Conservation (phyloP, 78 protist species). For the Polysphondylium violaceum region DNA sequence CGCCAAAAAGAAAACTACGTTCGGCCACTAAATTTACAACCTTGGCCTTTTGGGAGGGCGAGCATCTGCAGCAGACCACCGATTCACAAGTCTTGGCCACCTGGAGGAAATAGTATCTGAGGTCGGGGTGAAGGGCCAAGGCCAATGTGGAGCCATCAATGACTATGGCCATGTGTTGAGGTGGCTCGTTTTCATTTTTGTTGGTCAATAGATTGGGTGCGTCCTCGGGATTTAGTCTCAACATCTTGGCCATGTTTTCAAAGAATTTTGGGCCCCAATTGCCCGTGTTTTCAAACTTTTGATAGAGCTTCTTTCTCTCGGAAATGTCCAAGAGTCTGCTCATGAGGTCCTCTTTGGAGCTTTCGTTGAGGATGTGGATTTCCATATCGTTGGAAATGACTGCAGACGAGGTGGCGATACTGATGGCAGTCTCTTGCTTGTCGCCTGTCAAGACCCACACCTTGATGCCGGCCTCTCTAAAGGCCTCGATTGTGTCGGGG, state of each 20-base stretch:
- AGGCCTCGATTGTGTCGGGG: conserved; percentile 78
- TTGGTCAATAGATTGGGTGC: conserved; percentile 40
- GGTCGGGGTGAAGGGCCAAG: conserved; percentile 55
- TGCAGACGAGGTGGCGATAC: conserved; percentile 88
- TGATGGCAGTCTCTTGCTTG: conserved; percentile 98
- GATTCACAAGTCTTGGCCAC: conserved; percentile 63
- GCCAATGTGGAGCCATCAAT: conserved; percentile 77
- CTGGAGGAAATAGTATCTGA: conserved; percentile 69
- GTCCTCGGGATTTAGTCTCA: conserved; percentile 57
- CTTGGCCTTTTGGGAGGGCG: conserved; percentile 88
- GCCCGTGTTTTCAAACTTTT: conserved; percentile 8
- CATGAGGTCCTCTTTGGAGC: conserved; percentile 39
- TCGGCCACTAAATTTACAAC: conserved; percentile 62
- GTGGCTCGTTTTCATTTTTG: not conserved
- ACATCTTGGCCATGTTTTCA: conserved; percentile 16
- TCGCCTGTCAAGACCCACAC: conserved; percentile 99
- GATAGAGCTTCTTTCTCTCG: not conserved
- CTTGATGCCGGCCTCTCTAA: conserved; percentile 91
- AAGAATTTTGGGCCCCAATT: conserved; percentile 34
- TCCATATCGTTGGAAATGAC: conserved; percentile 80
- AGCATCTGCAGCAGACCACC: conserved; percentile 92
- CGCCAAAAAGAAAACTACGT: conserved; percentile 43
- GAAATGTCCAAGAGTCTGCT: conserved; percentile 3
- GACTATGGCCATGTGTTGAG: conserved; percentile 55
- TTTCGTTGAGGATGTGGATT: conserved; percentile 76